Percentiles rank a stretch among this genome's conserved stretches.
Evolutionary conservation across 805 yeast genomes (phyloP).

Genomic region (Starmerella stellata): DNA sequence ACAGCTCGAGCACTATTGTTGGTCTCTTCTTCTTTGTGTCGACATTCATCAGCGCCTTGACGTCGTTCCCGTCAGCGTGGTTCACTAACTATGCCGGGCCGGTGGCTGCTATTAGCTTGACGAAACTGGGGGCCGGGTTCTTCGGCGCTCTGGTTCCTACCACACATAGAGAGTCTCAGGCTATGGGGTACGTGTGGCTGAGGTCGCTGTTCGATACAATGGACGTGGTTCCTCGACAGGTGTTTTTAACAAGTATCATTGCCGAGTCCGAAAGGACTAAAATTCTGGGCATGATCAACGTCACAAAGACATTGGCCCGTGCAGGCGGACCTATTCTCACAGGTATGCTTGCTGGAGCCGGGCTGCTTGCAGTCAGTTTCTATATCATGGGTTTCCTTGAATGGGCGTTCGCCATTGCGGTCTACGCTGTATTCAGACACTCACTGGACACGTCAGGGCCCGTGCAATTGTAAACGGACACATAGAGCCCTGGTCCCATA

Average conservation of each 20-base stretch:
- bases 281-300: slow-evolving; percentile 72
- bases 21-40: slow-evolving; percentile 29
- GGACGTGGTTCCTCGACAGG: slow-evolving; percentile 87
- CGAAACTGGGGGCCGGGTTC: slow-evolving; percentile 62
- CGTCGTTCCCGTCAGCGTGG: slow-evolving; percentile 42
- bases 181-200: slow-evolving; percentile 34
- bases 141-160: slow-evolving; percentile 40
- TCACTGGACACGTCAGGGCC: slow-evolving; percentile 4
- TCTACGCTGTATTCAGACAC: slow-evolving; percentile 7
- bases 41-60: slow-evolving; percentile 35
- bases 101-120: slow-evolving; percentile 49
- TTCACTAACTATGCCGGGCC: slow-evolving; percentile 58
- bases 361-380: slow-evolving; percentile 21
- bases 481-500: too few species aligned
- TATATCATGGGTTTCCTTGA: slow-evolving; percentile 23
- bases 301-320: slow-evolving; percentile 70
- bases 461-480: slow-evolving; percentile 5
- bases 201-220: slow-evolving; percentile 53
- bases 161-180: slow-evolving; percentile 26
- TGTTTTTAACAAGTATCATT: slow-evolving; percentile 52
- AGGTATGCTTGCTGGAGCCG: slow-evolving; percentile 44
- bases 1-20: slow-evolving; percentile 37
- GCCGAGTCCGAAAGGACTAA: slow-evolving; percentile 45
- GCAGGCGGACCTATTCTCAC: slow-evolving; percentile 67
- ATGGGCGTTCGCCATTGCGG: slow-evolving; percentile 16